Evolutionary conservation across 2,329 filamentous ascomycete genomes (phyloP).

Genomic region (Fusarium mangiferae): DNA sequence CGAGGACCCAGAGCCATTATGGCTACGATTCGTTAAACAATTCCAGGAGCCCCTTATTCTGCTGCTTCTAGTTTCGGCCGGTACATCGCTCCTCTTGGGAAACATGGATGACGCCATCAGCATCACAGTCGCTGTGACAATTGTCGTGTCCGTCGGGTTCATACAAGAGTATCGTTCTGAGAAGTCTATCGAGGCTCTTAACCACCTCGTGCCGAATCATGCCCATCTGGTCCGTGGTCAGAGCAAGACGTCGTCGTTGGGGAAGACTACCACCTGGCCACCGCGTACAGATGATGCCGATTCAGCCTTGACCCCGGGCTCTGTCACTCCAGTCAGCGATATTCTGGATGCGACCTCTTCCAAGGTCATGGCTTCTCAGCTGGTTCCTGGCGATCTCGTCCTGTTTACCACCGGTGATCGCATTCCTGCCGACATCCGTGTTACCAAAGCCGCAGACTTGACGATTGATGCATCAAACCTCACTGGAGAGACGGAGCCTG

Average conservation of each 20-base stretch:
- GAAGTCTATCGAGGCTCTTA: constrained; percentile 95
- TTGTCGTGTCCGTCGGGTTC: constrained; percentile 95
- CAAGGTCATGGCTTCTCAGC: constrained; percentile 85
- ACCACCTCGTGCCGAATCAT: constrained; percentile 92
- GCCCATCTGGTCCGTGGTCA: constrained; percentile 87
- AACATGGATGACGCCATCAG: constrained; percentile 96
- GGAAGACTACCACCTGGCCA: constrained; percentile 60
- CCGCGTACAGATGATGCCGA: constrained; percentile 58
- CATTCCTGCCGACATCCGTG: constrained; percentile 94
- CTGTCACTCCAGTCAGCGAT: constrained; percentile 69
- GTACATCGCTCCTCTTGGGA: constrained; percentile 87
- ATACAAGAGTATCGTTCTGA: constrained; percentile 98
- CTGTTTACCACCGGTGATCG: constrained; percentile 95
- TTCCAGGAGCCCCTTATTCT: constrained; percentile 97
- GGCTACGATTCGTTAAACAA: constrained; percentile 94
- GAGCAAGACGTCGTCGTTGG: constrained; percentile 45
- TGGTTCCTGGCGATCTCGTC: constrained; percentile 93
- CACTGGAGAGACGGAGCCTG: constrained; percentile 95
- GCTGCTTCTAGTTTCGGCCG: constrained; percentile 88
- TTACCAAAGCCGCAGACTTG: constrained; percentile 88
- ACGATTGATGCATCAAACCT: constrained; percentile 97
- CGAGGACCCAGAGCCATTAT: constrained; percentile 91
- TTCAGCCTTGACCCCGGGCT: constrained; percentile 54
- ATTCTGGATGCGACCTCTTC: constrained; percentile 77
- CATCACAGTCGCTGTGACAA: constrained; percentile 95